phyloP scores from a whole-genome alignment of 2,329 filamentous ascomycete species.

The Acephala macrosclerotiorum region DNA sequence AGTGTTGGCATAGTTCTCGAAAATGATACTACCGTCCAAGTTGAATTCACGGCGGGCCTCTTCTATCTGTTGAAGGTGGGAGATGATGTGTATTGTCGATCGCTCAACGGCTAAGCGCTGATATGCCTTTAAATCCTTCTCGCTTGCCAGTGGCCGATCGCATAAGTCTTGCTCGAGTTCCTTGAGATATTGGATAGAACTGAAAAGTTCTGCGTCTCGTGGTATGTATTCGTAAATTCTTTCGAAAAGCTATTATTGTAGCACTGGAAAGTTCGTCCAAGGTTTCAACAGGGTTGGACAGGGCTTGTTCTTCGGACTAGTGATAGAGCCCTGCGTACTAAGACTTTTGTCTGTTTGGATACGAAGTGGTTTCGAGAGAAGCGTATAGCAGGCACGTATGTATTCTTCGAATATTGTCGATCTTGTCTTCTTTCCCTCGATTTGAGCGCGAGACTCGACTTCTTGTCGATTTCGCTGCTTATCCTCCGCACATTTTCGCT shows the following conservation, averaged over 20 bases:
- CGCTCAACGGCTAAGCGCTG: constrained; percentile 42
- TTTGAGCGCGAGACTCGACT: constrained; percentile 6
- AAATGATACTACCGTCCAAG: constrained; percentile 34
- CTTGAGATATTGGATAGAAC: constrained; percentile 36
- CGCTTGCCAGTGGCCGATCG: constrained; percentile 38
- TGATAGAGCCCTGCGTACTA: constrained; percentile 36
- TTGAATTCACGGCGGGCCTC: constrained; percentile 38
- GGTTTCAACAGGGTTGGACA: constrained; percentile 35
- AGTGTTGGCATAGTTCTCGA: constrained; percentile 37
- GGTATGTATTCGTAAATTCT: constrained; percentile 32
- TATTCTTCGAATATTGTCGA: constrained; percentile 35
- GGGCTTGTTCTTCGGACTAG: constrained; percentile 34
- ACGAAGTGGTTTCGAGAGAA: constrained; percentile 34
- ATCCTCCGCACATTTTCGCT: constrained; percentile 29
- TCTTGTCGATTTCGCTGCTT: constrained; percentile 25
- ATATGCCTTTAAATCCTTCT: constrained; percentile 43
- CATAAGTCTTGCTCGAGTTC: constrained; percentile 33
- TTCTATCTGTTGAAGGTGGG: constrained; percentile 40
- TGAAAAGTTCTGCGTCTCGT: constrained; percentile 31
- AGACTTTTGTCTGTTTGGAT: constrained; percentile 38
- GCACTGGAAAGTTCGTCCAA: constrained; percentile 33
- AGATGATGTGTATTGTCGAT: constrained; percentile 41
- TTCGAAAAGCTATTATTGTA: constrained; percentile 32
- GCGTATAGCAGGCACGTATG: constrained; percentile 31
- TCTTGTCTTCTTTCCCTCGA: constrained; percentile 31